phyloP scores from a whole-genome alignment of 495 filamentous ascomycete species.

The Tuber magnatum region DNA sequence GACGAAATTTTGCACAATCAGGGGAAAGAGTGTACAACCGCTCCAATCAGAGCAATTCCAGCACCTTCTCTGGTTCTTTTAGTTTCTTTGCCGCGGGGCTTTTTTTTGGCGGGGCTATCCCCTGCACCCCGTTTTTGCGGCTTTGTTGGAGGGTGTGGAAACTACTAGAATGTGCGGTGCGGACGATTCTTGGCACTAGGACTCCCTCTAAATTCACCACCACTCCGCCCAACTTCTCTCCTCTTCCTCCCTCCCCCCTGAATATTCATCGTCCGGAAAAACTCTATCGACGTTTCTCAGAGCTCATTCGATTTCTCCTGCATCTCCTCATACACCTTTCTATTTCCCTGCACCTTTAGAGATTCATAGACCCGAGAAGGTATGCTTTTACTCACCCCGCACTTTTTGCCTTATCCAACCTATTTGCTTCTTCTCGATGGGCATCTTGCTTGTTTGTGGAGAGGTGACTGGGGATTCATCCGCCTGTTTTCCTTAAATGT shows the following conservation, averaged over 20 bases:
- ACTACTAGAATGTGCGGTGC: conserved; percentile 32
- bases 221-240: conserved; percentile 20
- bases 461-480: not conserved
- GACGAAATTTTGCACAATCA: conserved; percentile 4
- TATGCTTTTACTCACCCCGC: conserved; percentile 28
- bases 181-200: conserved; percentile 27
- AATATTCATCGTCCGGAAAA: not conserved
- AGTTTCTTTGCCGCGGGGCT: conserved; percentile 28
- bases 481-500: not conserved
- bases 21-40: not conserved
- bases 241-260: conserved; percentile 29
- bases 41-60: not conserved
- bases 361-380: conserved; percentile 33
- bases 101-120: conserved; percentile 28
- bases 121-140: conserved; percentile 19
- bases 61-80: conserved; percentile 19
- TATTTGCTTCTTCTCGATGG: not conserved
- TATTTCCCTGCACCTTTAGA: conserved; percentile 33
- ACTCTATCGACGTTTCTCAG: conserved; percentile 24
- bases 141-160: conserved; percentile 33
- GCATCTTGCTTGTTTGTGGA: not conserved
- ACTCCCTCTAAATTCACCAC: conserved; percentile 36
- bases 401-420: conserved; percentile 11
- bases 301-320: conserved; percentile 24
- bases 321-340: conserved; percentile 20